These are phyloP conservation scores for Suillus occidentalis DNA, from an alignment of 768 basidiomycete species.

Conservation along the genomic window DNA sequence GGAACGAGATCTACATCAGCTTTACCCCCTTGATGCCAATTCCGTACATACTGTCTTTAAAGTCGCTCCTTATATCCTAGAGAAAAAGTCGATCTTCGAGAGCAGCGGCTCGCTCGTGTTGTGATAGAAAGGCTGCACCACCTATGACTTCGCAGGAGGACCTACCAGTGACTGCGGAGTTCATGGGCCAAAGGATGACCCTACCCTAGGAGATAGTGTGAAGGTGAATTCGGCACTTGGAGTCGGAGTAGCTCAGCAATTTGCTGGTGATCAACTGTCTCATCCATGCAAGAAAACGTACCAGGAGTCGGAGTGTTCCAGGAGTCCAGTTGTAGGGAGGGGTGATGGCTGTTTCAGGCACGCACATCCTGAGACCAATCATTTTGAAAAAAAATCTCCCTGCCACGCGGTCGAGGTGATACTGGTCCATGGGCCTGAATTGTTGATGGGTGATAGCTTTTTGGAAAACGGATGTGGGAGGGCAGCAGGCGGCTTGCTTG, in stretches of 20 bases:
- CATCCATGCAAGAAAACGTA: background rate
- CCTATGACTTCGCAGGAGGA: background rate
- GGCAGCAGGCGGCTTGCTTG: background rate
- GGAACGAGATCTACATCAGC: no score
- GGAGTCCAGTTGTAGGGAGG: background rate
- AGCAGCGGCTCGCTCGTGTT: background rate
- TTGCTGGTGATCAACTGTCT: background rate
- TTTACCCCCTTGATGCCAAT: no score
- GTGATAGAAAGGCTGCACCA: background rate
- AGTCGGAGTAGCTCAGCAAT: background rate
- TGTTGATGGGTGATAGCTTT: background rate
- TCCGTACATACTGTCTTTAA: no score
- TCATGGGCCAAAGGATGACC: background rate
- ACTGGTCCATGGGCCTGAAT: background rate
- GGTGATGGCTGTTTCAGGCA: background rate
- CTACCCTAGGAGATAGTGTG: background rate
- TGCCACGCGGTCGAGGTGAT: background rate
- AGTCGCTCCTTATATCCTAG: background rate
- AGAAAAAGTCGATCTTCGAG: background rate
- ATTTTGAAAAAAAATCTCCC: background rate
- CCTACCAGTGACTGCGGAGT: background rate
- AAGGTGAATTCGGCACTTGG: background rate
- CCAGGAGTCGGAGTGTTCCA: background rate
- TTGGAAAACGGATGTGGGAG: no score
- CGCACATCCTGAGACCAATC: background rate